These are phyloP conservation scores for Colletotrichum cordylinicola DNA, from an alignment of 2,329 filamentous ascomycete genomes.

Conservation along the genomic window DNA sequence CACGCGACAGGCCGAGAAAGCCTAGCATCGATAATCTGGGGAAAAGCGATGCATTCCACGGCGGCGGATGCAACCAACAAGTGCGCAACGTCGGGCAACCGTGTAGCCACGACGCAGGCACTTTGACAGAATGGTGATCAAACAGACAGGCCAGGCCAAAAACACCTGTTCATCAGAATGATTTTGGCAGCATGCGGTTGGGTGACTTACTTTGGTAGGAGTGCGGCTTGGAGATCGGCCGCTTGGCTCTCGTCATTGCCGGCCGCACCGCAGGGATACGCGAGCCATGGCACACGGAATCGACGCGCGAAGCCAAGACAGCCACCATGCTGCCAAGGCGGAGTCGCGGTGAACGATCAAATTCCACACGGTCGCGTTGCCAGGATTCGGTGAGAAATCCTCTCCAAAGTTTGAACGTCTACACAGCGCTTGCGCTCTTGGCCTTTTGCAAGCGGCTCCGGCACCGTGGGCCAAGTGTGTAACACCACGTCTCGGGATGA, in stretches of 20 bases:
- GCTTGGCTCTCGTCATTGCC: conserved; percentile 18
- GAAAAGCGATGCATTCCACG: not conserved
- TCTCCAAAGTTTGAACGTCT: not conserved
- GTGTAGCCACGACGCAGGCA: not conserved
- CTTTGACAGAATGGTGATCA: not conserved
- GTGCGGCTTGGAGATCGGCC: conserved; percentile 14
- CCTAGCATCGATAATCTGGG: conserved; percentile 10
- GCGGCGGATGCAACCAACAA: not conserved
- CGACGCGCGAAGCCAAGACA: conserved; percentile 9
- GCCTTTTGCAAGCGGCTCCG: not conserved
- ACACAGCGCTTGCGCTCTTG: not conserved
- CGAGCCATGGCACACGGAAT: conserved; percentile 19
- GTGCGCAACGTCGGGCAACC: not conserved
- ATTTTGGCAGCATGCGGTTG: not conserved
- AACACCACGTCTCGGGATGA: not conserved
- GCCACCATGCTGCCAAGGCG: conserved; percentile 1
- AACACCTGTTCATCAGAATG: not conserved
- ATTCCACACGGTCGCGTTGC: not conserved
- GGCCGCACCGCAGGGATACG: conserved; percentile 1
- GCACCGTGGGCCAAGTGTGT: not conserved
- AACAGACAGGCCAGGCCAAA: not conserved
- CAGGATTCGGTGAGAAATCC: not conserved
- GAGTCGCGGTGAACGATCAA: not conserved
- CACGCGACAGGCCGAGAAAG: conserved; percentile 1
- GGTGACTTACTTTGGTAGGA: not conserved